Base-by-base conservation (phyloP, 2,329 filamentous ascomycete species). In the Pseudocercospora cruenta region DNA sequence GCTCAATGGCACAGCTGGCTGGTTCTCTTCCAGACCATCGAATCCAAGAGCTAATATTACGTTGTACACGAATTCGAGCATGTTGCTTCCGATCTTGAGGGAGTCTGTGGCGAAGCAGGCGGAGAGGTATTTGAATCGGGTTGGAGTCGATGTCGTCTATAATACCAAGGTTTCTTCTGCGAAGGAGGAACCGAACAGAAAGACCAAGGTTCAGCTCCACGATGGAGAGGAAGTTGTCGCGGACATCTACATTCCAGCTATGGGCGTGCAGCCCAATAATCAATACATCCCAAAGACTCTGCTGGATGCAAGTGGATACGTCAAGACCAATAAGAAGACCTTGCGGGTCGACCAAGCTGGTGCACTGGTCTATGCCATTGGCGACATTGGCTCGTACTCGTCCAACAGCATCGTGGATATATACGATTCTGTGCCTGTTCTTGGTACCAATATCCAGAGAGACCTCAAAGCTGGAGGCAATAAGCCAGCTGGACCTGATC, bases 131-230 rank as follows among this genome's bases (percentile, higher is more conserved):
- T 76, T 95, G 96, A 66, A 97, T 79, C 4, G 77, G 86, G 84
- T 83, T 85, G 28, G 94, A 94, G 77, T 98, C 94, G 57, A 97
- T 88, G 10, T 96, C 93, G 9, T 90, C 91, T 51, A 96, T 88
- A 16, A 72, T 54, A 31, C 72, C 68, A 75, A 88, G 85, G 78
- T 98, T 94, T 86, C 10, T 71, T 76, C n/a, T 72, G 76, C 8
- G 75, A 82, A 59, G 80, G 80, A 1, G 79, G 85, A 43, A 77
- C 81, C 72, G 4, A 74, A 77, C 22, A 78, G 76, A 19, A 76
- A 76, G 28, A 82, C 78, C 65, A 78, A 78, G 1, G 71, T 83
- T 16, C 70, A 69, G 7, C 72, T 85, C 5, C 75, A 74, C 62
- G 80, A 83, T 63, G 84, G 84, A 31, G 75, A 80, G 33, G 78